Evolutionary conservation across 2,329 filamentous ascomycete species (phyloP), one percentile per base, ranked within the genome.

Genomic region (Sporothrix pseudoabietina): DNA sequence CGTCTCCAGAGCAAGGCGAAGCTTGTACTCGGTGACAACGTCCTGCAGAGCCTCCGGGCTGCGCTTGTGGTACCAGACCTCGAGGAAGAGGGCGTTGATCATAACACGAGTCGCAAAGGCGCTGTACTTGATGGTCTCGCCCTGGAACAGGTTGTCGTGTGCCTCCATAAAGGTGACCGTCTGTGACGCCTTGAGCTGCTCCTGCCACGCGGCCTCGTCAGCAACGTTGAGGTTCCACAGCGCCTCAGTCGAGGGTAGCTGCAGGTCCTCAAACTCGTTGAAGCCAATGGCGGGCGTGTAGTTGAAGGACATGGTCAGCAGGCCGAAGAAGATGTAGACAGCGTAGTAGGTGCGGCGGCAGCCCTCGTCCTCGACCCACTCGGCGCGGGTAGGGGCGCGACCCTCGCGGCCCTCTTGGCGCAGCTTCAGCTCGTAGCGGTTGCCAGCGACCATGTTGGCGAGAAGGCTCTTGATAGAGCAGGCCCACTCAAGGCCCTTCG

Each of bases 51-150:
- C 94, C 81, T 98, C 94, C n/a, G 95, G 95, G 81, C 94, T 98
- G 79, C 96, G 93, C 88, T 98, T 98, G 85, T 98, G 94, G 80
- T 97, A 97, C 96, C 96, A 99, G 2, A 98, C 95, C 82, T 98
- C 96, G 68, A 99, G 87, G 86, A 98, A 99, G 76, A 99, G 87
- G 12, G 96, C 95, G 79, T 98, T 99, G 87, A 98, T 98, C 93
- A 99, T 97, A 76, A 98, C 94, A 75, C 96, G 93, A 12, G 96
- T 97, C 5, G 94, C 95, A 81, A 98, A 99, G 1, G 95, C 95
- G 80, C 95, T 98, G 85, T 98, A 99, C 78, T 92, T 91, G 70
- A 95, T 89, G 73, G 89, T 89, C 80, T 98, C 94, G 76, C 95
- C 96, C 81, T 97, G 94, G 86, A 98, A 98, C 4, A 99, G 89